Base-by-base conservation (phyloP, 352 stramenopile species). In the Pythium oligandrum region DNA sequence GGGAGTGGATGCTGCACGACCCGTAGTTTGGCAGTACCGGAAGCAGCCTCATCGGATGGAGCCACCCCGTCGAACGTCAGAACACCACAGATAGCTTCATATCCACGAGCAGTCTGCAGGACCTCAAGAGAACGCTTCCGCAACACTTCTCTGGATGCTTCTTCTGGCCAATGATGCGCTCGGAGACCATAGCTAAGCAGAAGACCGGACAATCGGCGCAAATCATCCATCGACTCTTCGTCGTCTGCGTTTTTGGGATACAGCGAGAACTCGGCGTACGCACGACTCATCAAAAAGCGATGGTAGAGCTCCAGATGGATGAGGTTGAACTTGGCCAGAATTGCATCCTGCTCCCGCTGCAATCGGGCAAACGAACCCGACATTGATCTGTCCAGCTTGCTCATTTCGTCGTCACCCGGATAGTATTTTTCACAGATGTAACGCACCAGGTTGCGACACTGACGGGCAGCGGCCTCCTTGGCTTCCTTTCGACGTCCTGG, bases 371-470 rank as follows among this genome's bases (percentile, higher is more conserved):
- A 88, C 5, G 84, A 81, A 0, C 66, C 83, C 34, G 82, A 71
- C 8, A 94, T 62, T 7, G 81, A 90, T 39, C 74, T 76, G 4
- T 85, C 79, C 40, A 94, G 45, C 3, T 73, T 79, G 36, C 73
- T 73, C 71, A 91, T 90, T 37, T 91, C 84, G 58, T 69, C 55
- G 43, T 92, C 78, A 17, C 80, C 80, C 0, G 80, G 70, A 44
- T 90, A 93, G 49, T 93, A 94, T 58, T 92, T 91, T 44, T 85
- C 74, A 26, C 78, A 88, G 44, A 94, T 90, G 53, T 94, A 94
- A 57, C 80, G 85, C 8, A 94, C 71, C 51, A 94, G 48, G 32
- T 75, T 82, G 37, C 78, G 70, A 52, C 82, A 90, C 42, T 75
- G 66, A 48, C 84, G 73, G 12, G 78, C 77, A 30, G 73, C 70